Percentiles rank a stretch among this genome's conserved stretches.
Conservation (phyloP, 352 stramenopile genomes). For the Globisporangium nunn region DNA sequence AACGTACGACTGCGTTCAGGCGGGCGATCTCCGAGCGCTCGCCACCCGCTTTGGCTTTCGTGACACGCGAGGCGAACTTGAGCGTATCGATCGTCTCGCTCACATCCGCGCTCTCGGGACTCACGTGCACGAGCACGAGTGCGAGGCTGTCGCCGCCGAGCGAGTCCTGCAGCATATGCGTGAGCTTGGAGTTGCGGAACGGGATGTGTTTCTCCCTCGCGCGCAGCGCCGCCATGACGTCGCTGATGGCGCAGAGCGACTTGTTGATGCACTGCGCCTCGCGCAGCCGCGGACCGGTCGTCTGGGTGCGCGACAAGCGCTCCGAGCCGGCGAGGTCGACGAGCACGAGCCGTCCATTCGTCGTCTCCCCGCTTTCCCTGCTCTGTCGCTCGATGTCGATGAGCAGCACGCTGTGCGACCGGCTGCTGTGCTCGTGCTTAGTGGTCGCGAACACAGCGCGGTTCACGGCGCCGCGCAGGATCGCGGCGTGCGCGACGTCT, state of each 20-base stretch:
- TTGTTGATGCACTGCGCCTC: constrained; percentile 83
- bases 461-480: constrained; percentile 28
- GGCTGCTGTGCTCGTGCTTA: constrained; percentile 36
- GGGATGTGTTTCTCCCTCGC: constrained; percentile 80
- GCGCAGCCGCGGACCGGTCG: constrained; percentile 23
- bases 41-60: constrained; percentile 28
- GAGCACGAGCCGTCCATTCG: constrained; percentile 47
- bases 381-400: constrained; percentile 50
- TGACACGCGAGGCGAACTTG: constrained; percentile 67
- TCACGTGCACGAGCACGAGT: constrained; percentile 65
- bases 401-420: constrained; percentile 53
- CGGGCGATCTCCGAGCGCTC: constrained; percentile 58
- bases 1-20: constrained; percentile 53
- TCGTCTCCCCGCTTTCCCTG: constrained; percentile 27
- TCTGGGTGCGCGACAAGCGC: constrained; percentile 47
- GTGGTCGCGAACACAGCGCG: constrained; percentile 19
- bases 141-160: constrained; percentile 37
- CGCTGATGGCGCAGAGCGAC: constrained; percentile 62
- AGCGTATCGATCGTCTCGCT: constrained; percentile 73
- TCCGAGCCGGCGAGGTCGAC: constrained; percentile 80
- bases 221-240: constrained; percentile 60
- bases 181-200: constrained; percentile 84
- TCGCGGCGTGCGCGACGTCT: constrained; percentile 28
- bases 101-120: constrained; percentile 33
- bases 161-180: constrained; percentile 75